phyloP scores from a whole-genome alignment of 129 eudicot species.

The Saposhnikovia divaricata region DNA sequence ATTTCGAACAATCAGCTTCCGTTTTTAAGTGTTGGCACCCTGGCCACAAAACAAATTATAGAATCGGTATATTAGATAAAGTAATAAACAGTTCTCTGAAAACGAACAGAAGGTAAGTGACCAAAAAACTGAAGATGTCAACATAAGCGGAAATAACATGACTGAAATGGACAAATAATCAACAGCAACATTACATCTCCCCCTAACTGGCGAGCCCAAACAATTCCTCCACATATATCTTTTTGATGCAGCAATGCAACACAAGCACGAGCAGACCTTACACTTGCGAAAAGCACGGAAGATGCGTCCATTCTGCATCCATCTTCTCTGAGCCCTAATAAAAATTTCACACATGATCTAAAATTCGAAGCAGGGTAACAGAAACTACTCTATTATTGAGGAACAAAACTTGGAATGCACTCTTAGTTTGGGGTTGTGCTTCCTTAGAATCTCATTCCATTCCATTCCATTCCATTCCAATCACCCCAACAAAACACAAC shows the following conservation, averaged over 20 bases:
- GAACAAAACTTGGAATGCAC: neutral
- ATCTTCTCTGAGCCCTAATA: constrained; percentile 77
- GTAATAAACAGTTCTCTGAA: too few species aligned
- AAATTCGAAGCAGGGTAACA: neutral
- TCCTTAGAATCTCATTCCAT: too few species aligned
- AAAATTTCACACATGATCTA: constrained; percentile 4
- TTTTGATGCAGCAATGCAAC: too few species aligned
- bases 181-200: constrained; percentile 64
- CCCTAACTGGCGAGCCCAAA: constrained; percentile 99
- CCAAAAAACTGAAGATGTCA: too few species aligned
- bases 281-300: constrained; percentile 69
- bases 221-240: constrained; percentile 39
- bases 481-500: too few species aligned
- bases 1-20: constrained; percentile 71
- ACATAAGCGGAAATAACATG: neutral
- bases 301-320: constrained; percentile 84
- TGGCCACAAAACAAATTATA: too few species aligned
- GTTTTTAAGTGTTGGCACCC: too few species aligned
- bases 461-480: too few species aligned
- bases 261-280: constrained; percentile 91
- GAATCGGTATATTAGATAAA: too few species aligned
- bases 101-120: too few species aligned
- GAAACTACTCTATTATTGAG: neutral
- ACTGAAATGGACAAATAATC: neutral
- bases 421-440: too few species aligned